A percentile compares a stretch with the other conserved stretches of the same genome.
Evolutionary conservation across 2,329 filamentous ascomycete species (phyloP).

Genomic region (Bretziella fagacearum): DNA sequence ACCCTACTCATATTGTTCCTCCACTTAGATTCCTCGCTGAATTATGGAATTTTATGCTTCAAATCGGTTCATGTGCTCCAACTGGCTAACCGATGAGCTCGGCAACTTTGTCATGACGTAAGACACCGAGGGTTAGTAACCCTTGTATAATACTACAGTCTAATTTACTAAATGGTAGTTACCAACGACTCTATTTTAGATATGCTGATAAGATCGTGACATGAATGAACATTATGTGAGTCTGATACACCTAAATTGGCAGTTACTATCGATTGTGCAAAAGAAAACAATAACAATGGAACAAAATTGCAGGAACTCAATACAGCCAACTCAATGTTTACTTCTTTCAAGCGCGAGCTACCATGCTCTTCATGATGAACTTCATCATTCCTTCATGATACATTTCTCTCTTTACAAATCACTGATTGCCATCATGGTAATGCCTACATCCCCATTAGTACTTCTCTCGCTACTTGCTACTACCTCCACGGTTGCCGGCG

Average conservation of each 20-base stretch:
- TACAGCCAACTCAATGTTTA: not conserved
- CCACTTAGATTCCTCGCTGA: no score
- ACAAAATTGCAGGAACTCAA: not conserved
- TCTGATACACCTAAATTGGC: not conserved
- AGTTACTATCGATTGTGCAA: not conserved
- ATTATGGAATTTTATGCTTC: not conserved
- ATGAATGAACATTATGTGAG: not conserved
- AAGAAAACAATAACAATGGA: not conserved
- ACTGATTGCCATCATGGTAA: no score
- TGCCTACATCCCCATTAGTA: no score
- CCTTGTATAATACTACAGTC: no score
- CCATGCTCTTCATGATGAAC: no score
- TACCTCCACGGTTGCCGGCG: not conserved
- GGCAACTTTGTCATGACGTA: not conserved
- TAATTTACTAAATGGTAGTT: no score
- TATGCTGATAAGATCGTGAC: not conserved
- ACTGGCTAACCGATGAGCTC: not conserved
- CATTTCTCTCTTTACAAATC: no score
- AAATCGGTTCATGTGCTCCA: not conserved
- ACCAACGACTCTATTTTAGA: no score
- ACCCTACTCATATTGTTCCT: no score
- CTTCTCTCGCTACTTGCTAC: not conserved
- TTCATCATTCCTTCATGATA: no score
- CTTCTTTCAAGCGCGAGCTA: not conserved
- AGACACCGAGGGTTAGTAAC: no score